Conservation (phyloP, 2,329 filamentous ascomycete species). For the Microdochium bolleyi region DNA sequence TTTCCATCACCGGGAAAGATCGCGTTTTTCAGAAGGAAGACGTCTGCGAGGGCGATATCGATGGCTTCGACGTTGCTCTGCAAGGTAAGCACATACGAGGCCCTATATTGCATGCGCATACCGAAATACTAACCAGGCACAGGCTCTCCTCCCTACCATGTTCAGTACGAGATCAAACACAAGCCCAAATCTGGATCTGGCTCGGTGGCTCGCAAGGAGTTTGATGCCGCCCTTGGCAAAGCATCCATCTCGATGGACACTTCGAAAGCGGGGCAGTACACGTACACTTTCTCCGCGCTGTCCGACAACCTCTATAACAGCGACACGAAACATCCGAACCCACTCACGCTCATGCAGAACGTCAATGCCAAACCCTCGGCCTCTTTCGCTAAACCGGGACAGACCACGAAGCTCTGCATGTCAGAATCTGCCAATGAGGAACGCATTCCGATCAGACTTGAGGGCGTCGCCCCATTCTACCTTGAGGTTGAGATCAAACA, state of each 20-base stretch:
- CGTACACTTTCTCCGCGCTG: conserved; percentile 77
- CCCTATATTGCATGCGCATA: background rate
- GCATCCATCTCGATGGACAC: conserved; percentile 84
- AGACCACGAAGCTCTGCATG: conserved; percentile 92
- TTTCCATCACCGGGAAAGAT: conserved; percentile 36
- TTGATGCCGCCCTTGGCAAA: conserved; percentile 69
- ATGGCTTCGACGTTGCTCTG: conserved; percentile 75
- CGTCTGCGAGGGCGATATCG: conserved; percentile 91
- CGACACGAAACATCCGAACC: conserved; percentile 55
- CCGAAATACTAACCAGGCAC: conserved; percentile 4
- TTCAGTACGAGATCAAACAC: conserved; percentile 74
- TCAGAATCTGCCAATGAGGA: conserved; percentile 77
- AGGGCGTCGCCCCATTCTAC: conserved; percentile 79
- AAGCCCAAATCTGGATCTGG: conserved; percentile 59
- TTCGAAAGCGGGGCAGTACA: conserved; percentile 70
- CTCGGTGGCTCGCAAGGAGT: conserved; percentile 58
- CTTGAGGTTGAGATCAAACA: conserved; percentile 93
- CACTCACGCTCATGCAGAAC: conserved; percentile 68
- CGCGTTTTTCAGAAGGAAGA: conserved; percentile 64
- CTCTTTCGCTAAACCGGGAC: conserved; percentile 75
- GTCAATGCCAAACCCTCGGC: conserved; percentile 81
- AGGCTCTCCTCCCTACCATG: conserved; percentile 73
- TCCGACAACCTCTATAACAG: conserved; percentile 81
- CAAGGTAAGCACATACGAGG: conserved; percentile 45
- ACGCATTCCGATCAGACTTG: conserved; percentile 76